These are phyloP conservation scores for Aspergillus bridgeri DNA, from an alignment of 495 filamentous ascomycete species.

Conservation along the genomic window DNA sequence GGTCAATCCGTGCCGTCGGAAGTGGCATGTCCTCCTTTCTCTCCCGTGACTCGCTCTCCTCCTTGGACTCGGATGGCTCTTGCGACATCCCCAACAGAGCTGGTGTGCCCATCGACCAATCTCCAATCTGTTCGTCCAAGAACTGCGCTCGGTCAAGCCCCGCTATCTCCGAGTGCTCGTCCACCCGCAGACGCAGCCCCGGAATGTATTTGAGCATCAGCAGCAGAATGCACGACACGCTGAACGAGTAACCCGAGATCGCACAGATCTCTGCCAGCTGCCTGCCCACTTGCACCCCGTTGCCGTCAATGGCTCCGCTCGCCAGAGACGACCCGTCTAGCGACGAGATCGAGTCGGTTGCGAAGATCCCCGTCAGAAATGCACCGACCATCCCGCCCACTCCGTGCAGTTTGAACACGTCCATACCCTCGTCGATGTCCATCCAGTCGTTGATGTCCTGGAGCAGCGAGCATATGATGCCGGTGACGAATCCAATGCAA, in stretches of 20 bases:
- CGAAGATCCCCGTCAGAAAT: slow-evolving; percentile 62
- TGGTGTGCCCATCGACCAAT: slow-evolving; percentile 28
- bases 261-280: slow-evolving; percentile 59
- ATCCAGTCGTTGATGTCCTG: slow-evolving; percentile 57
- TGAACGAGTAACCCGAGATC: slow-evolving; percentile 54
- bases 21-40: slow-evolving; percentile 1
- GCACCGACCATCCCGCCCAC: slow-evolving; percentile 58
- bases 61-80: slow-evolving; percentile 13
- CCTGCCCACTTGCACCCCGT: slow-evolving; percentile 55
- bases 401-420: slow-evolving; percentile 63
- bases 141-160: slow-evolving; percentile 58
- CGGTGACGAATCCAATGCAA: slow-evolving; percentile 57
- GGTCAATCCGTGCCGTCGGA: not conserved
- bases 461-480: slow-evolving; percentile 45
- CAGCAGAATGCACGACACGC: slow-evolving; percentile 51
- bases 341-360: slow-evolving; percentile 38
- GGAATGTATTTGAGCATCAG: slow-evolving; percentile 57
- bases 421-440: slow-evolving; percentile 58
- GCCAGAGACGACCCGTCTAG: slow-evolving; percentile 48
- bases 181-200: slow-evolving; percentile 53
- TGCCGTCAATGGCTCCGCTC: slow-evolving; percentile 54
- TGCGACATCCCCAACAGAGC: slow-evolving; percentile 22
- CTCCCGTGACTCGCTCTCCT: slow-evolving; percentile 2
- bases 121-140: slow-evolving; percentile 58
- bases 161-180: slow-evolving; percentile 53